Evolutionary conservation across 2,329 filamentous ascomycete genomes (phyloP).

Genomic region (Leptographium flavum): DNA sequence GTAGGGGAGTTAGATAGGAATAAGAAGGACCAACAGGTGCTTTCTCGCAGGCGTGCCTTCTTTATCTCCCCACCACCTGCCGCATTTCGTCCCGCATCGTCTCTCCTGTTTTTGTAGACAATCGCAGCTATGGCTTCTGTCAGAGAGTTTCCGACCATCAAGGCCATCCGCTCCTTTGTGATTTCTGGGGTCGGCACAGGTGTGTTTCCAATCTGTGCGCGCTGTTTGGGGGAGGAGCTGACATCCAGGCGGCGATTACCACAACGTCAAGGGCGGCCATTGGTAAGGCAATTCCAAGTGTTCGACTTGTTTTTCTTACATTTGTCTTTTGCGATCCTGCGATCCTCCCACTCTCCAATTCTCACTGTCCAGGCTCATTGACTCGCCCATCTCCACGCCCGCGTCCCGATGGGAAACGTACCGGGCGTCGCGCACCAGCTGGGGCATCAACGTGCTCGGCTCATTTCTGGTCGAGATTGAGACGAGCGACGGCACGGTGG

Average conservation of each 20-base stretch:
- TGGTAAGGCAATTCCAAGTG: conserved; percentile 31
- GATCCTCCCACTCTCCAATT: too few species aligned
- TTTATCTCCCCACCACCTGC: not conserved
- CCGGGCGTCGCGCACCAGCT: conserved; percentile 73
- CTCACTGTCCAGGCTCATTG: conserved; percentile 88
- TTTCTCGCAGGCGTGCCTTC: too few species aligned
- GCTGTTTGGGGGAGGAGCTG: not conserved
- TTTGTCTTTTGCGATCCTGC: conserved; percentile 16
- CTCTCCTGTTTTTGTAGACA: not conserved
- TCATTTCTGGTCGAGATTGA: conserved; percentile 88
- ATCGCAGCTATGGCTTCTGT: conserved; percentile 29
- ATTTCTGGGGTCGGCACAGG: conserved; percentile 46
- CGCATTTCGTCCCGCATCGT: not conserved
- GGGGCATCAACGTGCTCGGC: conserved; percentile 90
- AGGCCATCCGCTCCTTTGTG: conserved; percentile 58
- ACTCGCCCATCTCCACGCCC: conserved; percentile 82
- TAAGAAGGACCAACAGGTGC: too few species aligned
- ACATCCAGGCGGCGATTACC: conserved; percentile 60
- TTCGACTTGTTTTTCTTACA: not conserved
- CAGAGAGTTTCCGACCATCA: conserved; percentile 57
- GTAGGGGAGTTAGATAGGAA: too few species aligned
- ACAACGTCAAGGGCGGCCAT: conserved; percentile 70
- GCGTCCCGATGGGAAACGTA: conserved; percentile 86
- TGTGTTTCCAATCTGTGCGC: conserved; percentile 19
- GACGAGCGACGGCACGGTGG: conserved; percentile 78